phyloP scores from a whole-genome alignment of 257 asterid species.

The Echium plantagineum region DNA sequence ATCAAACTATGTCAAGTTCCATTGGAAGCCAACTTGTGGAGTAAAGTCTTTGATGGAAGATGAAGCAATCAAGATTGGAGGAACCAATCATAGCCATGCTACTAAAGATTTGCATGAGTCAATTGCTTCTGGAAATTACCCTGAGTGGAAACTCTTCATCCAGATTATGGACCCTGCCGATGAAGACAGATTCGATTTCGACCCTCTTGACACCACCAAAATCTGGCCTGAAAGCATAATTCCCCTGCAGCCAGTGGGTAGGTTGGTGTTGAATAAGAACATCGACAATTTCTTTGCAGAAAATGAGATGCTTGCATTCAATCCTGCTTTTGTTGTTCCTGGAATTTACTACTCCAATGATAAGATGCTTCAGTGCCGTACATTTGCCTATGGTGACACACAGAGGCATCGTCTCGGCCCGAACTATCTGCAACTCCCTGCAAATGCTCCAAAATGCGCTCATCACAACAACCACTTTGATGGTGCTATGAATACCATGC shows the following conservation, averaged over 20 bases:
- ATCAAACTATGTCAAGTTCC: conserved; percentile 12
- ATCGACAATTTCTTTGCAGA: conserved; percentile 12
- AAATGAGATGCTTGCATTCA: conserved; percentile 10
- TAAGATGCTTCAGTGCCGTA: conserved; percentile 10
- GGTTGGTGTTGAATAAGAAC: conserved; percentile 12
- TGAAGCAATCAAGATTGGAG: conserved; percentile 9
- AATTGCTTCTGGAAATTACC: conserved; percentile 13
- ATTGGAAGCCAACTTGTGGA: conserved; percentile 5
- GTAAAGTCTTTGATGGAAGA: conserved; percentile 3
- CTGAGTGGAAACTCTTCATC: conserved; percentile 13
- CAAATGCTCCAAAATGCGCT: conserved; percentile 16
- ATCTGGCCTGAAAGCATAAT: background rate
- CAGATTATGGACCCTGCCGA: conserved; percentile 8
- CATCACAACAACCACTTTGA: conserved; percentile 11
- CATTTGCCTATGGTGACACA: conserved; percentile 11
- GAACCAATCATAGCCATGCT: conserved; percentile 10
- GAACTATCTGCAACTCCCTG: conserved; percentile 11
- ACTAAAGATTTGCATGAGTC: conserved; percentile 10
- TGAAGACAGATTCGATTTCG: conserved; percentile 11
- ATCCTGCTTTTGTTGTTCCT: conserved; percentile 11
- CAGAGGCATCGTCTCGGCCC: conserved; percentile 16
- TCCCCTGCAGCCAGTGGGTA: conserved; percentile 12
- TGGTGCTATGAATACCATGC: conserved; percentile 14
- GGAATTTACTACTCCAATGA: conserved; percentile 12
- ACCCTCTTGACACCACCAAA: conserved; percentile 10